These are phyloP conservation scores for Aspergillus nanangensis DNA, from an alignment of 495 filamentous ascomycete genomes.

Conservation along the genomic window DNA sequence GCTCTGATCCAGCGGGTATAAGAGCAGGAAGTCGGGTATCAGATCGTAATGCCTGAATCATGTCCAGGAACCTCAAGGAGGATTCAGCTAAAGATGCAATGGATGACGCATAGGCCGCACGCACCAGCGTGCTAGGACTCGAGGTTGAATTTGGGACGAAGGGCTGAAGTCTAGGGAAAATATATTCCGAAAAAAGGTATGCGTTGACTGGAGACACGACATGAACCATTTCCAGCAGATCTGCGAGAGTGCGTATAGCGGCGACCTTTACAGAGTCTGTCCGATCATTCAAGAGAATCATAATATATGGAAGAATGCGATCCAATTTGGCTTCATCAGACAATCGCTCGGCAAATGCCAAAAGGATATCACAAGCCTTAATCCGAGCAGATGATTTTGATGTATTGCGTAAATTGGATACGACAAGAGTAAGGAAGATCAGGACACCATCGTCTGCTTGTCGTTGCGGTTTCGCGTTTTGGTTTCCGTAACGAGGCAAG, in stretches of 20 bases:
- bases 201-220: slow-evolving; percentile 92
- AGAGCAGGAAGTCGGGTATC: slow-evolving; percentile 75
- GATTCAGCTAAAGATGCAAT: slow-evolving; percentile 89
- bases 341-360: slow-evolving; percentile 86
- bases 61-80: slow-evolving; percentile 78
- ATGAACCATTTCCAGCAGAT: slow-evolving; percentile 80
- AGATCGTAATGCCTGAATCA: slow-evolving; percentile 81
- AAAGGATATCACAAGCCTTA: slow-evolving; percentile 85
- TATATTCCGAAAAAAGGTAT: slow-evolving; percentile 91
- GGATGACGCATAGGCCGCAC: slow-evolving; percentile 88
- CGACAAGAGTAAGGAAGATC: slow-evolving; percentile 84
- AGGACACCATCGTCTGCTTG: slow-evolving; percentile 79
- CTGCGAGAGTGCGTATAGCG: slow-evolving; percentile 79
- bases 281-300: slow-evolving; percentile 74
- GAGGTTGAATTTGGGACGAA: slow-evolving; percentile 55
- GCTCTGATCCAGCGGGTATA: slow-evolving; percentile 62
- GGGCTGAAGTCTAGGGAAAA: slow-evolving; percentile 75
- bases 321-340: slow-evolving; percentile 98
- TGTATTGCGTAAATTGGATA: slow-evolving; percentile 83
- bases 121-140: slow-evolving; percentile 63
- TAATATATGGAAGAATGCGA: slow-evolving; percentile 84
- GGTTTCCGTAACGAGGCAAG: slow-evolving; percentile 77
- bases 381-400: slow-evolving; percentile 81
- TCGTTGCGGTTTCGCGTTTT: slow-evolving; percentile 30
- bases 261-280: slow-evolving; percentile 78